Base-by-base conservation (phyloP, 345 rosid species). In the Trapa incisa region DNA sequence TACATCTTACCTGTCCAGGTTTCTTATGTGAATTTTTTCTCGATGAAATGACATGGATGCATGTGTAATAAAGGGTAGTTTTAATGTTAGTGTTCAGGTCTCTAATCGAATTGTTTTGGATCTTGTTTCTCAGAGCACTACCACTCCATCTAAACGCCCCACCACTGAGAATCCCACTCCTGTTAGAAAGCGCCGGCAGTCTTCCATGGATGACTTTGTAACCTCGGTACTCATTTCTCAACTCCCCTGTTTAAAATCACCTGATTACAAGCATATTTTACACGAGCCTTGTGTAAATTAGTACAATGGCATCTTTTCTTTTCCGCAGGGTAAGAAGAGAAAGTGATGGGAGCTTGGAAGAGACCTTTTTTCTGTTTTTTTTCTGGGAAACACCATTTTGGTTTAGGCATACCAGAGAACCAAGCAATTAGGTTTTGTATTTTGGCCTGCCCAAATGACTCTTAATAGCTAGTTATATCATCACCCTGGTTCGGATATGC, bases 111-210 rank as follows among this genome's bases (percentile, higher is more conserved):
- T 65, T 65, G 52, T 65, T 42, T 42, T 65, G 47, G 67, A 37
- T 36, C 67, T 65, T 65, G 37, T 65, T 42, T 61, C 65, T 37
- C 78, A 88, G 87, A 81, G 67, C 75, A 75, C 77, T 82, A 86
- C 91, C 80, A 85, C 96, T 10, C 99, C 96, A 60, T 84, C 92
- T 0, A 94, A 88, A 77, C 91, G 96, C 15, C 68, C 78, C 14
- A 69, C 67, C 74, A 81, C 78, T 1, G 96, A 87, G 71, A 86
- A 87, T 79, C 93, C 91, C 22, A 64, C 74, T 45, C 77, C 83
- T 54, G 52, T 74, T 6, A 91, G 84, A 88, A 91, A 91, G 73
- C 83, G 93, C 60, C 91, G 86, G 80, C 97, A 94, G 77, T 75
- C 80, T 33, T 78, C 98, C 6, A 88, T 84, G 90, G 97, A 89